A percentile compares a stretch with the other conserved stretches of the same genome.
Conservation (phyloP, 1,284 basidiomycete genomes). For the Wallemia ichthyophaga region DNA sequence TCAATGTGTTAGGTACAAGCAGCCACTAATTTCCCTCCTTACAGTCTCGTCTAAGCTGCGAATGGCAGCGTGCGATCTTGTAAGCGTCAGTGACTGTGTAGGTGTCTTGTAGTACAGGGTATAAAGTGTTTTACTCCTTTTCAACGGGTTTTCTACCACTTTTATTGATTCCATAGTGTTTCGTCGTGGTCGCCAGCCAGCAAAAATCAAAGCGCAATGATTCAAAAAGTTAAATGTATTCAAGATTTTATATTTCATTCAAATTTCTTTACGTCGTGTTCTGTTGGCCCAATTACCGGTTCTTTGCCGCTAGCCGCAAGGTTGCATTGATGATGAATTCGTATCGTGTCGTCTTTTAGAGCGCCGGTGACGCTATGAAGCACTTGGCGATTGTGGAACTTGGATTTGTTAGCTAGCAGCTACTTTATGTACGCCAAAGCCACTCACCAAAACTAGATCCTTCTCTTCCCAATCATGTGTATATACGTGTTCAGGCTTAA, state of each 20-base stretch:
- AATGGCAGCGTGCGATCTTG: not conserved
- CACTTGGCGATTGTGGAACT: constrained; percentile 15
- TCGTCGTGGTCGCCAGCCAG: too few species aligned
- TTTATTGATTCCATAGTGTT: too few species aligned
- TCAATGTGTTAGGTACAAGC: not conserved
- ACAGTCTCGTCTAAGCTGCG: not conserved
- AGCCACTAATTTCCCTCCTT: not conserved
- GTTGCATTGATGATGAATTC: constrained; percentile 10
- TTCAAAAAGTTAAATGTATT: not conserved
- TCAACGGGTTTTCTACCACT: not conserved
- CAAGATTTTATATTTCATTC: constrained; percentile 4
- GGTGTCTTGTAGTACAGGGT: not conserved
- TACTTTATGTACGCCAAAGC: not conserved
- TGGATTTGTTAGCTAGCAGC: not conserved
- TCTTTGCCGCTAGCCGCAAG: constrained; percentile 9
- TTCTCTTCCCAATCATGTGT: constrained; percentile 28
- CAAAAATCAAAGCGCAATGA: not conserved
- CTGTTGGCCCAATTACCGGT: constrained; percentile 7
- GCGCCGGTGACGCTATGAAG: constrained; percentile 15
- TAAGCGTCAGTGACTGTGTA: not conserved
- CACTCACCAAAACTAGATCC: constrained; percentile 25
- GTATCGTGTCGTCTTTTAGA: constrained; percentile 2
- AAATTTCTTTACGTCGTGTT: constrained; percentile 7
- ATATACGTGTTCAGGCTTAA: constrained; percentile 25
- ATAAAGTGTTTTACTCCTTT: not conserved